Evolutionary conservation across 495 filamentous ascomycete species (phyloP), one percentile per base, ranked within the genome.

Genomic region (Neurospora sp.): DNA sequence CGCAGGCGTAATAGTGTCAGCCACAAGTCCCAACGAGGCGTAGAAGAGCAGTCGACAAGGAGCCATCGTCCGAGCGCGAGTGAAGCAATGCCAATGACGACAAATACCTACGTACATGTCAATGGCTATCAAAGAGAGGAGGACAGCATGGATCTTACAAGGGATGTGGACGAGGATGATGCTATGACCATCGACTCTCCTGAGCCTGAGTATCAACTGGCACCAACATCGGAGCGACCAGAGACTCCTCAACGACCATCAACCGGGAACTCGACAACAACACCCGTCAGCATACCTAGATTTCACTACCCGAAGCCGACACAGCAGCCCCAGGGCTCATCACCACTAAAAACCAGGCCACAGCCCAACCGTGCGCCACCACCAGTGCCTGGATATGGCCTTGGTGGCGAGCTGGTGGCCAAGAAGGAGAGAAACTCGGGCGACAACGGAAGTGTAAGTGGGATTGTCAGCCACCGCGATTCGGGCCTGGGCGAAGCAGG

Each of bases 341-440:
- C 71, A 70, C 74, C 78, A 53, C 73, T 83, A 40, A 74, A 76
- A 31, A 73, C 83, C 7, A 73, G 82, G 17, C 77, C 80, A 10
- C 79, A 82, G 53, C 75, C 69, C 22, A 82, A 83, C 65, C 78
- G 80, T n/a, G 81, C 83, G 12, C 80, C 84, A 37, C 81, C 83
- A 12, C 70, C 73, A 38, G 79, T 83, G 40, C 82, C 82, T 72
- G 22, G 40, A 16, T 42, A 53, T 71, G 42, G 70, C 31, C 41
- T 35, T n/a, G 40, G 16, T 22, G 40, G 35, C 22, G 35, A 59
- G 20, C 14, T 61, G 40, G 40, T 37, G 35, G 39, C 45, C n/a
- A 68, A 40, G 70, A 53, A 38, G 70, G 61, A 68, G 45, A 68
- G 40, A 61, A 45, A 20, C 14, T 40, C 61, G 53, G 53, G 37